Conservation (phyloP, 2,329 filamentous ascomycete genomes). For the Ophiostoma sp. region DNA sequence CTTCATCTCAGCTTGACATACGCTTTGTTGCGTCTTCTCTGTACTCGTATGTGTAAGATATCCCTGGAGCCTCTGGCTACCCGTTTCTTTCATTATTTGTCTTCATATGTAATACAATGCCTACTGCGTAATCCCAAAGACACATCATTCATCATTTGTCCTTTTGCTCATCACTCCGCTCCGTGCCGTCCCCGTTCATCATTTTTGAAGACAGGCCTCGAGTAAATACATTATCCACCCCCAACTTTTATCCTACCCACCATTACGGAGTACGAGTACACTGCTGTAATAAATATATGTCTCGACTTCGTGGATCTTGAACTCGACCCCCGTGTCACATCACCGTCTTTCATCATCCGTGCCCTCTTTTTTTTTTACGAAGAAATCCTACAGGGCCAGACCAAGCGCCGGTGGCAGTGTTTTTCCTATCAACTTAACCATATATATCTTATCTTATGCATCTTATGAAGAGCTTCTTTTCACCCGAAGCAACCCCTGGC, state of each 20-base stretch:
- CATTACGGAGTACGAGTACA: not conserved
- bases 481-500: too few species aligned
- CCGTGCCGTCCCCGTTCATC: constrained; percentile 2
- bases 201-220: not conserved
- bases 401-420: too few species aligned
- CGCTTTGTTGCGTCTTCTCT: not conserved
- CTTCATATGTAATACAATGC: too few species aligned
- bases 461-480: too few species aligned
- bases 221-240: not conserved
- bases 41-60: not conserved
- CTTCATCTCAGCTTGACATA: not conserved
- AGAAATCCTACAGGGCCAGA: not conserved
- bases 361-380: not conserved
- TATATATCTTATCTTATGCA: too few species aligned
- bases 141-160: not conserved
- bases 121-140: too few species aligned
- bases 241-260: constrained; percentile 12
- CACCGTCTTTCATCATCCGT: constrained; percentile 14
- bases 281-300: not conserved
- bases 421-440: too few species aligned
- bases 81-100: not conserved
- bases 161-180: not conserved
- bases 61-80: not conserved
- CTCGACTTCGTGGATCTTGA: not conserved
- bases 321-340: constrained; percentile 14